Conservation (phyloP, 1,139 yeast species). For the Candida pseudoviswanathii region DNA sequence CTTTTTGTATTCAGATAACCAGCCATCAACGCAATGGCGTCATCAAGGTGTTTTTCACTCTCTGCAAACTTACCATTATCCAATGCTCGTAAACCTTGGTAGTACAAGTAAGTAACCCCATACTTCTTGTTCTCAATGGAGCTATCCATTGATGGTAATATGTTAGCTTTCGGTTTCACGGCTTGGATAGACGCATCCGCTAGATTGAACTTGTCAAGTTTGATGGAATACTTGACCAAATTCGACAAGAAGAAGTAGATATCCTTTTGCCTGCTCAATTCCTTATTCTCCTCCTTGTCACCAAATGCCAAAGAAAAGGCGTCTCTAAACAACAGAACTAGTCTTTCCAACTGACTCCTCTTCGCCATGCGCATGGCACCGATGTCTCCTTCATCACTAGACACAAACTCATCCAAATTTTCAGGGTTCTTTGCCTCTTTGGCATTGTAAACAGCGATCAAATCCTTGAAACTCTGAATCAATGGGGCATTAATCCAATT, state of each 20-base stretch:
- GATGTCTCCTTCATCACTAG: conserved; percentile 17
- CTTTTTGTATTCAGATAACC: conserved; percentile 18
- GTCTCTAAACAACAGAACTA: conserved; percentile 70
- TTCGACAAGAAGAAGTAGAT: conserved; percentile 75
- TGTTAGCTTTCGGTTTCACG: conserved; percentile 52
- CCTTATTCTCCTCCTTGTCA: conserved; percentile 63
- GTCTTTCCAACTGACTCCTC: conserved; percentile 45
- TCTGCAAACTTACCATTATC: conserved; percentile 60
- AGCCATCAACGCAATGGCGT: conserved; percentile 45
- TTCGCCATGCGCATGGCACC: conserved; percentile 18
- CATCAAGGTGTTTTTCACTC: conserved; percentile 51
- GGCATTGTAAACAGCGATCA: conserved; percentile 50
- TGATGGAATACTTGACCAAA: conserved; percentile 72
- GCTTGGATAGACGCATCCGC: conserved; percentile 82
- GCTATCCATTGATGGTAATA: conserved; percentile 54
- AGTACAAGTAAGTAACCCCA: conserved; percentile 63
- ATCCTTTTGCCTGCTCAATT: conserved; percentile 58
- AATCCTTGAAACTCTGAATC: conserved; percentile 55
- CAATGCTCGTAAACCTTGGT: conserved; percentile 62
- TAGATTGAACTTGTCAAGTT: conserved; percentile 68
- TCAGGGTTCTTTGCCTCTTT: conserved; percentile 36
- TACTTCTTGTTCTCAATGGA: conserved; percentile 49
- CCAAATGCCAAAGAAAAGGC: conserved; percentile 79
- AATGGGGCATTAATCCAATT: conserved; percentile 70
- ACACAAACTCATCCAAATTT: conserved; percentile 18